These are phyloP conservation scores for Xylaria curta DNA, from an alignment of 495 filamentous ascomycete genomes.

Conservation along the genomic window DNA sequence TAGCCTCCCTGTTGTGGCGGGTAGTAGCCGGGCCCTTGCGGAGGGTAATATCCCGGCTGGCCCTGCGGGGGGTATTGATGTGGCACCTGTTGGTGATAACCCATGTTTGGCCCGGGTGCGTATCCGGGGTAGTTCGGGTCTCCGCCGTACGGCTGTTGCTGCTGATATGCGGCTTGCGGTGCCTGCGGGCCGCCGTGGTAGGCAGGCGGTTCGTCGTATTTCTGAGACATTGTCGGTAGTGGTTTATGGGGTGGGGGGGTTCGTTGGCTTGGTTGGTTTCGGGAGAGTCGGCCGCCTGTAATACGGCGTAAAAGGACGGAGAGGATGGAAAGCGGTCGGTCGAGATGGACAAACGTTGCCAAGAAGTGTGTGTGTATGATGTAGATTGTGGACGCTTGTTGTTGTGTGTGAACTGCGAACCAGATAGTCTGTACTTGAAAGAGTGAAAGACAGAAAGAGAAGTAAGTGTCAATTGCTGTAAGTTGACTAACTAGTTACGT, in stretches of 20 bases:
- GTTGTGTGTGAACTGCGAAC: background rate
- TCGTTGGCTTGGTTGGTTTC: background rate
- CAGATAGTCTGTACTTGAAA: background rate
- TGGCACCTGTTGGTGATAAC: constrained; percentile 42
- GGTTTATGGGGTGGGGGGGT: background rate
- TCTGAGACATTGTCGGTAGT: constrained; percentile 43
- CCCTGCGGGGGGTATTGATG: constrained; percentile 31
- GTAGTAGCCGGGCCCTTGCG: constrained; percentile 30
- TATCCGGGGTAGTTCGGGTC: constrained; percentile 41
- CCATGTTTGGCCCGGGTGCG: constrained; percentile 49
- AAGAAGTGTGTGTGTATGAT: background rate
- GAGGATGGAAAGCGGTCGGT: constrained; percentile 1
- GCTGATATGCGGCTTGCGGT: constrained; percentile 41
- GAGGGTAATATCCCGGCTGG: constrained; percentile 35
- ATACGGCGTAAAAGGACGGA: constrained; percentile 1
- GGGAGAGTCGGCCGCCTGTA: constrained; percentile 7
- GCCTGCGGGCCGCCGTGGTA: constrained; percentile 42
- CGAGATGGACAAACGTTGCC: background rate
- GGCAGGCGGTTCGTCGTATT: constrained; percentile 51
- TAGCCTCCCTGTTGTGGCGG: constrained; percentile 31
- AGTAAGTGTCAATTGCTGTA: background rate
- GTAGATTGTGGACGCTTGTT: background rate
- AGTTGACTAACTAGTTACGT: background rate
- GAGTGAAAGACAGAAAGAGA: background rate
- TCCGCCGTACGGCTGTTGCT: constrained; percentile 35